Conservation (phyloP, 2,329 filamentous ascomycete genomes). For the Elsinoe perseae region DNA sequence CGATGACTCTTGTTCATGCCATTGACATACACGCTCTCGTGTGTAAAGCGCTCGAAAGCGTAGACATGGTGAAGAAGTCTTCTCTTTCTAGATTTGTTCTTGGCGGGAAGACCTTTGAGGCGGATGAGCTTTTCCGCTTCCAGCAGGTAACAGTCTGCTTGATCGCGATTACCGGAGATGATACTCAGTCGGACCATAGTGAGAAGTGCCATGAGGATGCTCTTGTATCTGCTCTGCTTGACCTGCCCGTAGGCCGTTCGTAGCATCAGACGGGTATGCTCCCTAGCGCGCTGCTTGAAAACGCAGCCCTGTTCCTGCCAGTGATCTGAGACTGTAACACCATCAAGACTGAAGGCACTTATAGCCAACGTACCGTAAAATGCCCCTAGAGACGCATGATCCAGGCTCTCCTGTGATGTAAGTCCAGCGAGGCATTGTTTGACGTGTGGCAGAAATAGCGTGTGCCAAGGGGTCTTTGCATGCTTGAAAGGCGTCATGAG, state of each 20-base stretch:
- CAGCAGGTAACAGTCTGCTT: neutral
- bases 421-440: neutral
- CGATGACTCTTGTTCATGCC: neutral
- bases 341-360: conserved; percentile 34
- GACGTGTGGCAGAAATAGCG: neutral
- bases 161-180: neutral
- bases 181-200: neutral
- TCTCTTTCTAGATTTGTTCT: neutral
- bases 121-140: conserved; percentile 2
- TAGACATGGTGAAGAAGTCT: conserved; percentile 2
- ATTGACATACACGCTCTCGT: neutral
- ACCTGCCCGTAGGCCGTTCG: neutral
- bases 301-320: conserved; percentile 29
- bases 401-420: neutral
- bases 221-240: neutral
- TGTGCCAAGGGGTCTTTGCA: conserved; percentile 2
- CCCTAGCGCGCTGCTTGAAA: conserved; percentile 26
- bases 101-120: neutral
- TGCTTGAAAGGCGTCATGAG: neutral
- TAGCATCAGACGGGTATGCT: conserved; percentile 15
- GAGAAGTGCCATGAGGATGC: neutral
- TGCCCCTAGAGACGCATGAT: conserved; percentile 23
- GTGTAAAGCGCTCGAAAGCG: neutral
- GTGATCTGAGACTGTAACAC: conserved; percentile 22
- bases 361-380: conserved; percentile 36